Evolutionary conservation across 2,329 filamentous ascomycete species (phyloP).

Genomic region (Xylariaceae sp.): DNA sequence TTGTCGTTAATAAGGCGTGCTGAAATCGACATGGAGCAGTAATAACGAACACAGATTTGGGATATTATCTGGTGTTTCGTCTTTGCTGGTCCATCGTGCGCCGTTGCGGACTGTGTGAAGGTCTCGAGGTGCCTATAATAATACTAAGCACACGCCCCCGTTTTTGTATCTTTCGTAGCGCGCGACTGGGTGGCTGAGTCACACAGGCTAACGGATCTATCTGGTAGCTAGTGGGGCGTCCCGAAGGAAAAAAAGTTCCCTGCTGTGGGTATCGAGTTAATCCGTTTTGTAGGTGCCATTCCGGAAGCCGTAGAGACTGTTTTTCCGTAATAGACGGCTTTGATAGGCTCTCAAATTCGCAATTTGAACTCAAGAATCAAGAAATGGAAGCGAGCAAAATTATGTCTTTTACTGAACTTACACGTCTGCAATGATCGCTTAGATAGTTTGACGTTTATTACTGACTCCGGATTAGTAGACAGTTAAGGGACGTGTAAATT

Average conservation of each 20-base stretch:
- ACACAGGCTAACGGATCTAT: slow-evolving; percentile 20
- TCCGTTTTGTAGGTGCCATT: no score
- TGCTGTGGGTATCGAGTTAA: neutral
- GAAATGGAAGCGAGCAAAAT: neutral
- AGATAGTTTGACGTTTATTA: neutral
- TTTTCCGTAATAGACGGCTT: neutral
- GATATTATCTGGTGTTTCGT: no score
- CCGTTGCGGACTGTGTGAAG: no score
- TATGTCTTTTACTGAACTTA: neutral
- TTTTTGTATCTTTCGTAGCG: neutral
- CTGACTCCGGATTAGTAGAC: neutral
- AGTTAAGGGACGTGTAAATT: neutral
- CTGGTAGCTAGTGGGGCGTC: slow-evolving; percentile 16
- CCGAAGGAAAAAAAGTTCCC: slow-evolving; percentile 4
- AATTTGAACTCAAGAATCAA: neutral
- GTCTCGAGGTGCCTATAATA: neutral
- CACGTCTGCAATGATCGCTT: neutral
- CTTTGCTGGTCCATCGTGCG: neutral
- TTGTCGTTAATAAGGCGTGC: no score
- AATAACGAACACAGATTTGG: neutral
- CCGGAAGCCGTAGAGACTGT: no score
- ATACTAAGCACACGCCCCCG: neutral
- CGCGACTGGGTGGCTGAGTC: slow-evolving; percentile 21
- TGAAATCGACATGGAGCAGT: neutral
- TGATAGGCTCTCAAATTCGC: neutral